Evolutionary conservation across 2,329 filamentous ascomycete species (phyloP).

Genomic region (Westerdykella aurantiaca): DNA sequence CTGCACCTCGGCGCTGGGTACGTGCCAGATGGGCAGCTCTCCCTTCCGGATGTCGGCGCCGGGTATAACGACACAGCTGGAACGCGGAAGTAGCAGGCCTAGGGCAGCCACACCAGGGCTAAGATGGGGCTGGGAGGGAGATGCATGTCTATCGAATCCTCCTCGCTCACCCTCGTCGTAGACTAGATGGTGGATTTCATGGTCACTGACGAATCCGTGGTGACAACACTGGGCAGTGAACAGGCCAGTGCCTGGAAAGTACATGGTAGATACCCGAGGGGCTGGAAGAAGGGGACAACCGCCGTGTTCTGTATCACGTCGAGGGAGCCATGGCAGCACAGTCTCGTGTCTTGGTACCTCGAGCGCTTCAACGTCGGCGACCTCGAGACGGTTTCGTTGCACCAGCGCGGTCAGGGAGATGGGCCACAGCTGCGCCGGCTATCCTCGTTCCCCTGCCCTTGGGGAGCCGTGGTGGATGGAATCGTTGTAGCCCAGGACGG

Average conservation of each 20-base stretch:
- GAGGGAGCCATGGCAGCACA: conserved; percentile 8
- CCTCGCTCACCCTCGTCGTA: conserved; percentile 19
- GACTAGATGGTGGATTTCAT: background rate
- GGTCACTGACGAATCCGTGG: too few relatives aligned
- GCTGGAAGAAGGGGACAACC: conserved; percentile 2
- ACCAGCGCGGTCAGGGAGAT: conserved; percentile 10
- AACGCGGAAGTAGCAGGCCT: too few relatives aligned
- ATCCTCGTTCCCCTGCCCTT: conserved; percentile 25
- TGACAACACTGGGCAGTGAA: conserved; percentile 6
- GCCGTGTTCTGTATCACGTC: background rate
- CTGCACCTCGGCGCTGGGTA: conserved; percentile 6
- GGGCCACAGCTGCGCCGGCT: conserved; percentile 12
- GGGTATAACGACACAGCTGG: background rate
- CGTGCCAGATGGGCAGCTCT: background rate
- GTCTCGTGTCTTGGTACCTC: conserved; percentile 10
- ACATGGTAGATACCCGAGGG: conserved; percentile 3
- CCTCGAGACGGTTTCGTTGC: conserved; percentile 12
- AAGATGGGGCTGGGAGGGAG: conserved; percentile 2
- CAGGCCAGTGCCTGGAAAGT: conserved; percentile 3
- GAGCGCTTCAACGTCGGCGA: conserved; percentile 22
- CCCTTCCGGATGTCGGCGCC: background rate
- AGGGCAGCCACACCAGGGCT: background rate
- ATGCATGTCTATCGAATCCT: conserved; percentile 3
- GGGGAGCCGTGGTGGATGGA: conserved; percentile 10
- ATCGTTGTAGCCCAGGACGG: background rate